Base-by-base conservation (phyloP, 2,329 filamentous ascomycete genomes). In the Xylaria sp. region DNA sequence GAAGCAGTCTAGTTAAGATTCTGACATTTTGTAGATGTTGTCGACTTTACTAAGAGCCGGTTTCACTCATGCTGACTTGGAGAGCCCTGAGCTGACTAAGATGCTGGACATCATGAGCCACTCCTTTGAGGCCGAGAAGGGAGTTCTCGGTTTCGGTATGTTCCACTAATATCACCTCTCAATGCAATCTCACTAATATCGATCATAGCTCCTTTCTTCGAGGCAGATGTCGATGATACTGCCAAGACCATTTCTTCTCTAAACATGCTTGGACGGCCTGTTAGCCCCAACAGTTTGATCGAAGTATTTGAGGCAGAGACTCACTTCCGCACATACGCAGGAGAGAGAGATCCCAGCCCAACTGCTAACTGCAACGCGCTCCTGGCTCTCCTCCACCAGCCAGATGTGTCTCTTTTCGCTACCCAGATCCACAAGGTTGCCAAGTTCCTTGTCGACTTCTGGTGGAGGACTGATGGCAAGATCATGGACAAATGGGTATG, bases 321-420 rank as follows among this genome's bases (percentile, higher is more conserved):
- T 9, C 76, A 79, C 64, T 80, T 80, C 64, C 69, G 67, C 12
- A 80, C 78, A 1, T 80, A 79, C 56, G 57, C 69, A 0, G 51
- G 60, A 4, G 79, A 80, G 67, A 62, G 76, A 27, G 72, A 78
- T 62, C 71, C 75, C 2, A 79, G 78, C 51, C 74, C 78, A n/a
- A 78, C 72, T 3, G 77, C 78, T 1, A 80, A 80, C 69, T 79
- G 76, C 65, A 79, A 80, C 64, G 77, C 76, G 12, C 63, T 81
- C 2, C 39, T 77, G 39, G 76, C 78, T 12, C 69, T 80, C 11
- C 70, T 80, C 34, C 69, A 73, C 17, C 66, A 69, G 6, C 64
- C 68, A 9, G 68, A 78, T 55, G 34, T 63, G n/a, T 30, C 62
- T 27, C 17, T 71, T 54, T 71, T 67, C 24, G 56, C 64, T 11